Percentiles rank a stretch among this genome's conserved stretches.
phyloP scores from a whole-genome alignment of 2,329 filamentous ascomycete genomes.

The Colletotrichum sidae region DNA sequence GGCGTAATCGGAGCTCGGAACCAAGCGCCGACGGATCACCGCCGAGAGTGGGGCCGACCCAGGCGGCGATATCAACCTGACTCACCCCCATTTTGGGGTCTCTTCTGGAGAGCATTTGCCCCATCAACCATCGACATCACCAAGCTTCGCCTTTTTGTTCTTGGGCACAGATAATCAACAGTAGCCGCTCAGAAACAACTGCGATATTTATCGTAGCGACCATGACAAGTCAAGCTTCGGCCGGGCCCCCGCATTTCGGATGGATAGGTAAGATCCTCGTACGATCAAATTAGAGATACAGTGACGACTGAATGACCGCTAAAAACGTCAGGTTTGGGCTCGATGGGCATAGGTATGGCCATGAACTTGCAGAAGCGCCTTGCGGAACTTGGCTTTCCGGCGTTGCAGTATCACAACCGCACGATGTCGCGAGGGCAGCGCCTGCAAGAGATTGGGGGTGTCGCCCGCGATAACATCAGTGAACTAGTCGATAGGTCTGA shows the following conservation, averaged over 20 bases:
- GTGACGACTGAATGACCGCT: not conserved
- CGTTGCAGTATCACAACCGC: slow-evolving; percentile 57
- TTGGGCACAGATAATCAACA: too few species aligned
- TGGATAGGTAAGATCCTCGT: slow-evolving; percentile 28
- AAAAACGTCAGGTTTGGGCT: slow-evolving; percentile 54
- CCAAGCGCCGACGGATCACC: slow-evolving; percentile 3
- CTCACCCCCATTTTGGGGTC: not conserved
- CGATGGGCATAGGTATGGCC: slow-evolving; percentile 64
- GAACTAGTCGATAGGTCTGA: slow-evolving; percentile 46
- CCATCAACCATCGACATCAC: too few species aligned
- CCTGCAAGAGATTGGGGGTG: slow-evolving; percentile 44
- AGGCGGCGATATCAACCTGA: not conserved
- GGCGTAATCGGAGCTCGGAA: slow-evolving; percentile 5
- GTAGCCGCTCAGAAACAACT: too few species aligned
- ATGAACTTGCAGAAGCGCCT: slow-evolving; percentile 60
- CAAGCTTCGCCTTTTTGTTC: too few species aligned
- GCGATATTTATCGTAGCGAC: not conserved
- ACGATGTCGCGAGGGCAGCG: slow-evolving; percentile 57
- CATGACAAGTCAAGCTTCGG: not conserved
- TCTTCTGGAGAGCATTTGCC: too few species aligned
- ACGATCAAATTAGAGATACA: not conserved
- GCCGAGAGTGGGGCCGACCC: slow-evolving; percentile 3
- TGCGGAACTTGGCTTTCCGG: slow-evolving; percentile 28
- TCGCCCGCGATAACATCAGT: slow-evolving; percentile 38
- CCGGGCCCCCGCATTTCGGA: slow-evolving; percentile 24